A percentile compares a stretch with the other conserved stretches of the same genome.
These are phyloP conservation scores for Boletus insuetus DNA, from an alignment of 768 basidiomycete species.

Conservation along the genomic window DNA sequence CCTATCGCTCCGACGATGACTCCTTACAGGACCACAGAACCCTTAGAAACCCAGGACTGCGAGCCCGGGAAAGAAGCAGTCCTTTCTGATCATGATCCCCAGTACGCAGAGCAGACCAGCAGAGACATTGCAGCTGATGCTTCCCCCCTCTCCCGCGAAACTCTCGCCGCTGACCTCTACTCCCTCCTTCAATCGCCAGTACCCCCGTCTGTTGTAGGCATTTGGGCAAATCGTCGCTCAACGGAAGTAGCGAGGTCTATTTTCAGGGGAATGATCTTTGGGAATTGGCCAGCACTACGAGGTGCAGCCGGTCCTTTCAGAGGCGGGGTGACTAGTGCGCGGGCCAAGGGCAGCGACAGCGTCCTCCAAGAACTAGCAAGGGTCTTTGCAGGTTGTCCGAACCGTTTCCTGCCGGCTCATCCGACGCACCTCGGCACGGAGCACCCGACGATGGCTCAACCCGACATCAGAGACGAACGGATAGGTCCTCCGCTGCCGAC, in stretches of 20 bases:
- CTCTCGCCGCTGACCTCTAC: slow-evolving; percentile 6
- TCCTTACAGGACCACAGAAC: neutral
- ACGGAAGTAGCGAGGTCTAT: slow-evolving; percentile 48
- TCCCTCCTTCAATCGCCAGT: slow-evolving; percentile 23
- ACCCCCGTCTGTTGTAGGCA: slow-evolving; percentile 31
- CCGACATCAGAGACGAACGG: neutral
- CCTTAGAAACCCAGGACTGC: neutral
- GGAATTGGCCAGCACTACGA: slow-evolving; percentile 49
- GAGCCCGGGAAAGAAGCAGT: neutral
- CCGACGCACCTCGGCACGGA: neutral
- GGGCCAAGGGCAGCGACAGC: slow-evolving; percentile 14
- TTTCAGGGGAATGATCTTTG: slow-evolving; percentile 56
- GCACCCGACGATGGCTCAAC: slow-evolving; percentile 3
- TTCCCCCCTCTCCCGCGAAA: slow-evolving; percentile 3
- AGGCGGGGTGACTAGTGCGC: slow-evolving; percentile 24
- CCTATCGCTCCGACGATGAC: slow-evolving; percentile 13
- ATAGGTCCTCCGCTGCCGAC: slow-evolving; percentile 26
- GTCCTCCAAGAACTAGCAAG: slow-evolving; percentile 21
- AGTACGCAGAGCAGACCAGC: neutral
- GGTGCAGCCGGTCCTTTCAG: slow-evolving; percentile 36
- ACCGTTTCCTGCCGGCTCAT: slow-evolving; percentile 9
- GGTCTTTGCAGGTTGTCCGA: slow-evolving; percentile 9
- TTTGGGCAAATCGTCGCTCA: slow-evolving; percentile 47
- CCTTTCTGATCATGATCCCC: neutral
- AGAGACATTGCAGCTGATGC: neutral